Conservation (phyloP, 345 rosid species). For the thale cress (Arabidopsis thaliana) region TAIR10.1 NC_003076.8:491001-491500, state of each 20-base stretch:
- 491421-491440: slow-evolving; percentile 3
- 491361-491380: slow-evolving; percentile 62
- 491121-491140: not conserved
- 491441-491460: slow-evolving; percentile 62
- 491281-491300: slow-evolving; percentile 73
- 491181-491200: slow-evolving; percentile 53
- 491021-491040: too few relatives aligned
- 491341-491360: slow-evolving; percentile 33
- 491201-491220: slow-evolving; percentile 69
- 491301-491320: slow-evolving; percentile 81
- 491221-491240: slow-evolving; percentile 70
- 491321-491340: slow-evolving; percentile 46
- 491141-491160: not conserved
- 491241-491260: slow-evolving; percentile 62
- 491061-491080: slow-evolving; percentile 32
- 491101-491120: not conserved
- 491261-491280: slow-evolving; percentile 80
- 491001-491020: too few relatives aligned
- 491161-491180: not conserved
- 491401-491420: slow-evolving; percentile 37
- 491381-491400: slow-evolving; percentile 76
- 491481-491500: slow-evolving; percentile 7
- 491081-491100: not conserved
- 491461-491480: slow-evolving; percentile 56
- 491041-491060: too few relatives aligned